Conservation (phyloP, 2,329 filamentous ascomycete genomes). For the Neoarthrinium moseri region DNA sequence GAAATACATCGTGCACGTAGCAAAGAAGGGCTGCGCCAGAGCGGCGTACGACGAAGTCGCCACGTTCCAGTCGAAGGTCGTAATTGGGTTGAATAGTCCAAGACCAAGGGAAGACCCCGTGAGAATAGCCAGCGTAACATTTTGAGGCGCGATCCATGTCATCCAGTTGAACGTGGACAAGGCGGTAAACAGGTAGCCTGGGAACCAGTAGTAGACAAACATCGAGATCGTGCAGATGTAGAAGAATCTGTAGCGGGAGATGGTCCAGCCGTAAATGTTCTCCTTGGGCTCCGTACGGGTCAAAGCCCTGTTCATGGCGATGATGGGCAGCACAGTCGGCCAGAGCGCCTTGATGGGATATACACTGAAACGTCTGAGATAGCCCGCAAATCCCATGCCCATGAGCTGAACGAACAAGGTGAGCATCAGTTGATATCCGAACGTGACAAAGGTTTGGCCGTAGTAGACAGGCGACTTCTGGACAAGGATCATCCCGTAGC, state of each 20-base stretch:
- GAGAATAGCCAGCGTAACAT: slow-evolving; percentile 40
- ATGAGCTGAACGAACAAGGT: slow-evolving; percentile 39
- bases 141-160: slow-evolving; percentile 47
- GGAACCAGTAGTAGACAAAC: slow-evolving; percentile 48
- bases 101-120: slow-evolving; percentile 40
- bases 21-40: slow-evolving; percentile 38
- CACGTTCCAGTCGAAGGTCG: slow-evolving; percentile 51
- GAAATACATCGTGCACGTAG: slow-evolving; percentile 32
- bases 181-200: slow-evolving; percentile 42
- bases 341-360: slow-evolving; percentile 38
- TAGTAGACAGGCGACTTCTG: slow-evolving; percentile 29
- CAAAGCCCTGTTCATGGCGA: slow-evolving; percentile 33
- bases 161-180: slow-evolving; percentile 48
- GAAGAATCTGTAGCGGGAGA: slow-evolving; percentile 44
- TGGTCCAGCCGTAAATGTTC: slow-evolving; percentile 40
- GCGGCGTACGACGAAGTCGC: slow-evolving; percentile 31
- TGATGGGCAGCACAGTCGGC: slow-evolving; percentile 38
- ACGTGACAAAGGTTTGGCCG: slow-evolving; percentile 26
- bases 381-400: slow-evolving; percentile 41
- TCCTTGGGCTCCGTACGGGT: slow-evolving; percentile 32
- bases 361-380: slow-evolving; percentile 35
- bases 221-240: slow-evolving; percentile 38
- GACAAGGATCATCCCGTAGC: slow-evolving; percentile 23
- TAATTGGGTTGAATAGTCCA: slow-evolving; percentile 45
- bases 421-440: slow-evolving; percentile 36